Evolutionary conservation across 176 grass and related monocot species (phyloP), one percentile per base, ranked within the genome.

Genomic region (Lolium perenne): DNA sequence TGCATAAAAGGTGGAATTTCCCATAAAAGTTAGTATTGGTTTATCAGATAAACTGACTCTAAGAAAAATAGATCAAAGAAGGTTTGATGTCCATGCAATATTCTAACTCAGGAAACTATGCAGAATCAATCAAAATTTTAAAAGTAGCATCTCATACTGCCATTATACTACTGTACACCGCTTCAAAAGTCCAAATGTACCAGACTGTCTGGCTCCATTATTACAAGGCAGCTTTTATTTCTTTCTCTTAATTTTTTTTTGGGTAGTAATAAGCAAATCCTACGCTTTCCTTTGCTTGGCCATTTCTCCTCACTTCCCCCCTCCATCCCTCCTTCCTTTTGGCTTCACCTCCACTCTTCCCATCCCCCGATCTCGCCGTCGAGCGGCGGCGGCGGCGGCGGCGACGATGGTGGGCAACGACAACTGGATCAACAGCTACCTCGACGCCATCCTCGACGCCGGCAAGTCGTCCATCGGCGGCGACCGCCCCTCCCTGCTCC

Each of bases 341-440:
- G 58, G 85, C 80, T 81, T 80, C 25, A 38, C 49, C 61, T 81
- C 85, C 53, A 51, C 89, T 62, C 76, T 8, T 26, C 51, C 47
- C 50, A 18, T 6, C 41, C 60, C 65, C 41, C 89, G 85, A 91
- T 87, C 85, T 91, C 75, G 60, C 60, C 78, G 88, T 64, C 22
- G 56, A 1, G 53, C 54, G 53, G 29, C 26, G 16, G 2, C 32
- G 32, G 25, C 32, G 32, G 25, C 77, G 79, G 25, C 77, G 79
- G 82, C 46, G 71, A 58, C 68, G 77, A 94, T 94, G 92, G 87
- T 85, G 71, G 92, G 92, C 22, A 94, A 94, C 82, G 92, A 91
- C 53, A 91, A 92, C 67, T 94, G 92, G 92, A 92, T 94, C 82
- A 91, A 91, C 77, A 94, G 92, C 82, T 94, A 94, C 66, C 85